Evolutionary conservation across 106 monocot species (phyloP).

Genomic region (Allium fistulosum): DNA sequence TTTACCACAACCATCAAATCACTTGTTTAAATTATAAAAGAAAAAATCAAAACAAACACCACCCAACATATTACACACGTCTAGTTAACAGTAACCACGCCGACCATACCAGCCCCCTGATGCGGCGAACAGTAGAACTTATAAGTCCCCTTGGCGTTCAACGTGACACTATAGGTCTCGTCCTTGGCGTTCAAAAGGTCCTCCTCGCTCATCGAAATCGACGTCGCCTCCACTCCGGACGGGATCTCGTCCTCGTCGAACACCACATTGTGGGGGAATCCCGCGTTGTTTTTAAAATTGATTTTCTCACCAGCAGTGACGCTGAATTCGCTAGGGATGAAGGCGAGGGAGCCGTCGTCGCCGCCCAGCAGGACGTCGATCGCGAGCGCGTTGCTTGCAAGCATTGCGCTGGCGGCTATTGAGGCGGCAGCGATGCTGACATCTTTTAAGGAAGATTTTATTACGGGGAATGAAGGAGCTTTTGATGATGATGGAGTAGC

Average conservation of each 20-base stretch:
- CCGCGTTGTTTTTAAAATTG: constrained; percentile 92
- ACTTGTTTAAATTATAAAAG: not conserved
- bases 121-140: constrained; percentile 82
- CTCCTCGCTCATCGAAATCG: constrained; percentile 78
- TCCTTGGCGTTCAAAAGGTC: constrained; percentile 72
- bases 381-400: constrained; percentile 62
- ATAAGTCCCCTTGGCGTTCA: constrained; percentile 75
- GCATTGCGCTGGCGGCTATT: constrained; percentile 36
- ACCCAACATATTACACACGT: not conserved
- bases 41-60: not conserved
- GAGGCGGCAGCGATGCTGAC: constrained; percentile 28
- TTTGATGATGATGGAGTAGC: not conserved
- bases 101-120: constrained; percentile 89
- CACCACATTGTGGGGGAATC: constrained; percentile 89
- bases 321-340: constrained; percentile 51
- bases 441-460: constrained; percentile 53
- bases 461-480: constrained; percentile 2
- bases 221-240: constrained; percentile 44
- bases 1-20: not conserved
- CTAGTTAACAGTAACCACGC: constrained; percentile 80
- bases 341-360: constrained; percentile 49
- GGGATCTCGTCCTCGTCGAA: constrained; percentile 89
- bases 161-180: constrained; percentile 47
- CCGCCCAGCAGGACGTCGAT: constrained; percentile 48
- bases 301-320: constrained; percentile 60